phyloP scores from a whole-genome alignment of 208 protist species.

The Hexamita inflata region DNA sequence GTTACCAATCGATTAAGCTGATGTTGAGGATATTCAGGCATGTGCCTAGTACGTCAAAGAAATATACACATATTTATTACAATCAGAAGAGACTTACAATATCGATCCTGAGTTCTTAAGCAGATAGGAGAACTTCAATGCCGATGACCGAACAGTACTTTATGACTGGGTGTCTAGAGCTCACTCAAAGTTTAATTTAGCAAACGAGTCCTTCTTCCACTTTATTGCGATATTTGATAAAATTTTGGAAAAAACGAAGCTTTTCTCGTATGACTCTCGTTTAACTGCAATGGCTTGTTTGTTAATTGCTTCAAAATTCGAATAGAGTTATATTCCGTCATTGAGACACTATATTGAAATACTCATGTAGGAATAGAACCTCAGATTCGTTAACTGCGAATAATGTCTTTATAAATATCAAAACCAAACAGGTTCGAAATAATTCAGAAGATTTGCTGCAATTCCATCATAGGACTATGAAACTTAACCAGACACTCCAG shows the following conservation, averaged over 20 bases:
- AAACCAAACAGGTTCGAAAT: no score
- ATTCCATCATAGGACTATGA: no score
- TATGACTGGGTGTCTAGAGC: background rate
- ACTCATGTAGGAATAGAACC: background rate
- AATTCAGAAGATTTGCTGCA: no score
- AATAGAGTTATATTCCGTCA: constrained; percentile 24
- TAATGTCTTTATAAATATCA: no score
- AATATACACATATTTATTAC: constrained; percentile 11
- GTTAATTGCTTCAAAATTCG: constrained; percentile 22
- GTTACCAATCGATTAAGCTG: background rate
- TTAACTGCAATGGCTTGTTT: background rate
- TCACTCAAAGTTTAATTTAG: constrained; percentile 18
- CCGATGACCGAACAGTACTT: background rate
- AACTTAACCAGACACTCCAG: no score
- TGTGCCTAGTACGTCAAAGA: constrained; percentile 19
- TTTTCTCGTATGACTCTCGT: background rate
- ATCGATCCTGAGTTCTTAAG: background rate
- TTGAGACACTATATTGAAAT: constrained; percentile 8
- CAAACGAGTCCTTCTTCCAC: constrained; percentile 25
- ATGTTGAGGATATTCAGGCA: constrained; percentile 23
- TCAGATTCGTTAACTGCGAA: background rate
- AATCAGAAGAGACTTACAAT: background rate
- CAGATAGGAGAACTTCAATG: background rate
- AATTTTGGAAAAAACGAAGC: no score
- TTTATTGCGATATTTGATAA: constrained; percentile 16